Percentiles rank a stretch among this genome's conserved stretches.
phyloP scores from a whole-genome alignment of 2,329 filamentous ascomycete species.

The Penicillium concentricum region DNA sequence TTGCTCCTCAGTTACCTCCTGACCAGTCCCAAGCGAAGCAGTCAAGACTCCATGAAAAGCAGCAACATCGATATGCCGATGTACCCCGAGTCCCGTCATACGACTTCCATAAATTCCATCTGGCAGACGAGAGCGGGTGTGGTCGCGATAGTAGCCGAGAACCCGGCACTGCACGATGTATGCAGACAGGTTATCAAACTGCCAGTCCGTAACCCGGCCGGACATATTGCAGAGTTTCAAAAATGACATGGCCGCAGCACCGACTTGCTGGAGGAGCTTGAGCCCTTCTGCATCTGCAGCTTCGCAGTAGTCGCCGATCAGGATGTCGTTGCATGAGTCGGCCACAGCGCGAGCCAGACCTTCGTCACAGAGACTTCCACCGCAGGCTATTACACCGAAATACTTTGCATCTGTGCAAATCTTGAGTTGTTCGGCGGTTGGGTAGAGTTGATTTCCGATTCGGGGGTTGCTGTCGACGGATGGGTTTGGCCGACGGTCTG shows the following conservation, averaged over 20 bases:
- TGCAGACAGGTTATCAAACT: slow-evolving; percentile 16
- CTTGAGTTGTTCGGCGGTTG: too few relatives aligned
- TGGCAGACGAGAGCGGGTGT: slow-evolving; percentile 5
- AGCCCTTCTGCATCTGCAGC: slow-evolving; percentile 15
- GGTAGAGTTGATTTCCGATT: too few relatives aligned
- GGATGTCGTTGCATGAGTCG: too few relatives aligned
- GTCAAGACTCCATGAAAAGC: slow-evolving; percentile 15
- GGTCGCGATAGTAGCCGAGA: slow-evolving; percentile 22
- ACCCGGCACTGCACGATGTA: slow-evolving; percentile 21
- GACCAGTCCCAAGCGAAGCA: slow-evolving; percentile 16
- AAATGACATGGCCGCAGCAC: slow-evolving; percentile 22
- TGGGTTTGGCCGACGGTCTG: too few relatives aligned
- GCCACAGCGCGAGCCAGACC: too few relatives aligned
- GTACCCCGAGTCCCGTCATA: slow-evolving; percentile 14
- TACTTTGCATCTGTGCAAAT: too few relatives aligned
- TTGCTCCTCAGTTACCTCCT: slow-evolving; percentile 7
- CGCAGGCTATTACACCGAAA: too few relatives aligned
- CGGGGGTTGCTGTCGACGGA: too few relatives aligned
- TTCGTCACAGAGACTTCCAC: too few relatives aligned
- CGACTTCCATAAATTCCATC: slow-evolving; percentile 21
- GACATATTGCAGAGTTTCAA: slow-evolving; percentile 20
- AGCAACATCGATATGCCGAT: slow-evolving; percentile 21
- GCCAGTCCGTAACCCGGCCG: slow-evolving; percentile 16
- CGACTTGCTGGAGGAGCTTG: slow-evolving; percentile 15
- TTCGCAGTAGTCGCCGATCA: too few relatives aligned